These are phyloP conservation scores for Fomitopsis pulvina DNA, from an alignment of 768 basidiomycete species.

Conservation along the genomic window DNA sequence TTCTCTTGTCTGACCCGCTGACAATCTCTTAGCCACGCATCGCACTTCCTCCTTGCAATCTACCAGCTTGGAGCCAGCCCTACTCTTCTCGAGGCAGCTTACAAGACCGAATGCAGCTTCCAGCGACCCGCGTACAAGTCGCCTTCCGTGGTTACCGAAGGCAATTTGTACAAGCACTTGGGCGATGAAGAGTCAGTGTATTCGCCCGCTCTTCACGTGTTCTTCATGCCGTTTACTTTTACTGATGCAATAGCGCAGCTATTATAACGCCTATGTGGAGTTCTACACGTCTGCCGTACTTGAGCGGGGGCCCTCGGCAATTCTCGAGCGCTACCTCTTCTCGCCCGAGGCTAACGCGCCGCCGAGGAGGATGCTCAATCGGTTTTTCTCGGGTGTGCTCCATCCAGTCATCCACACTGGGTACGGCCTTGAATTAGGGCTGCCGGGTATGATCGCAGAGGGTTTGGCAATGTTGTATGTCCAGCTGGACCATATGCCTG, in stretches of 20 bases:
- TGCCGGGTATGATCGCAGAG: constrained; percentile 56
- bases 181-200: constrained; percentile 44
- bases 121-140: constrained; percentile 34
- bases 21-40: neutral
- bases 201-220: neutral
- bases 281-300: constrained; percentile 42
- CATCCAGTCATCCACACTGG: constrained; percentile 64
- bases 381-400: constrained; percentile 48
- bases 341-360: constrained; percentile 26
- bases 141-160: constrained; percentile 36
- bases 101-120: constrained; percentile 32
- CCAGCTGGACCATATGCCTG: constrained; percentile 21
- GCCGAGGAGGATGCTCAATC: constrained; percentile 50
- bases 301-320: constrained; percentile 33
- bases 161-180: constrained; percentile 49
- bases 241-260: constrained; percentile 29
- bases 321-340: constrained; percentile 58
- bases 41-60: constrained; percentile 20
- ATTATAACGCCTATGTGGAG: constrained; percentile 48
- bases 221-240: no score
- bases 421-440: constrained; percentile 54
- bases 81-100: constrained; percentile 35
- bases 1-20: neutral
- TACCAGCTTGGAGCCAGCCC: constrained; percentile 53
- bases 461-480: constrained; percentile 54